Conservation (phyloP, 1,284 basidiomycete genomes). For the Ustilago bromivora region DNA sequence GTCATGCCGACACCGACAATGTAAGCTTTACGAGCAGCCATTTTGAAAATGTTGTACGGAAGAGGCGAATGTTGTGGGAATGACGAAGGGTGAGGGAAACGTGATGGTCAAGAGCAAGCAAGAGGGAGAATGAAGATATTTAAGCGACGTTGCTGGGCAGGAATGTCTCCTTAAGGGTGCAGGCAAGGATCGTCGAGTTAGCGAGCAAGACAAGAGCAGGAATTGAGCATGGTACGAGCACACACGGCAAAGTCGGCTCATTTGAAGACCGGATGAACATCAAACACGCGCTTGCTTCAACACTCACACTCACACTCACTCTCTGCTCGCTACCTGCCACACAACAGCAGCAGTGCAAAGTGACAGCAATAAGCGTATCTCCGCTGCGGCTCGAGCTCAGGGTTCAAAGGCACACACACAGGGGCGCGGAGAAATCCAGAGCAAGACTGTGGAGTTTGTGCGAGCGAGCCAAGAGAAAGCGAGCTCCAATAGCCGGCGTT, state of each 20-base stretch:
- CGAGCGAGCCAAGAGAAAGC: conserved; percentile 15
- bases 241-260: conserved; percentile 26
- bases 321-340: background rate
- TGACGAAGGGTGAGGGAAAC: background rate
- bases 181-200: background rate
- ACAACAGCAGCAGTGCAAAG: background rate
- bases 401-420: conserved; percentile 8
- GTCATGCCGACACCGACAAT: conserved; percentile 83
- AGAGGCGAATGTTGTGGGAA: background rate
- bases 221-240: background rate
- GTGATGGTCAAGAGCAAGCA: background rate
- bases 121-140: conserved; percentile 7
- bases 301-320: background rate
- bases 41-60: conserved; percentile 11
- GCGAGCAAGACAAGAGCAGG: conserved; percentile 12
- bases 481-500: conserved; percentile 23
- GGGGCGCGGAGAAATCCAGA: background rate
- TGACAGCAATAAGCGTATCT: background rate
- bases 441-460: background rate
- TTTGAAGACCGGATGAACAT: conserved; percentile 20
- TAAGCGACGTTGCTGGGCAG: conserved; percentile 15
- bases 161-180: background rate
- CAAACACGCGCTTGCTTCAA: background rate
- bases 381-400: background rate
- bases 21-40: conserved; percentile 54